Percentiles rank a stretch among this genome's conserved stretches.
phyloP scores from a whole-genome alignment of 164 flowering plant genomes.

The Amborella trichopoda region DNA sequence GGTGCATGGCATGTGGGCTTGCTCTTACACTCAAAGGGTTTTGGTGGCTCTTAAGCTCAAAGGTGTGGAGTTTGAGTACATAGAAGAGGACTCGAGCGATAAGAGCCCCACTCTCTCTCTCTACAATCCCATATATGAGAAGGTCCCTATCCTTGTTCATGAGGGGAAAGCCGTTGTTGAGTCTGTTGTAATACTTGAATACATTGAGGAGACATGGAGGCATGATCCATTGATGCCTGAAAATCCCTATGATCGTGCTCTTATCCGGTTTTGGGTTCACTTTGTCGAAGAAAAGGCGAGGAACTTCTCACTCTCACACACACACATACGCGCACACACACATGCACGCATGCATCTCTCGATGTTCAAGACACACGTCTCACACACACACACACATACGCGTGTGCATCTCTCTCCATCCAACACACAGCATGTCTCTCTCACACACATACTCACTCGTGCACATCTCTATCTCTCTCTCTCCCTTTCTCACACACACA shows the following conservation, averaged over 20 bases:
- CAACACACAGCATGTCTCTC: no score
- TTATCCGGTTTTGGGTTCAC: slow-evolving; percentile 14
- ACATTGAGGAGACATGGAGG: slow-evolving; percentile 16
- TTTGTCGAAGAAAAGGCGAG: slow-evolving; percentile 14
- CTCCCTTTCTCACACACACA: no score
- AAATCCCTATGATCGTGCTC: slow-evolving; percentile 11
- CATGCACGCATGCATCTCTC: no score
- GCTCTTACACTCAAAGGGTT: slow-evolving; percentile 17
- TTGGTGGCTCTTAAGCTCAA: slow-evolving; percentile 18
- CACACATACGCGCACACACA: no score
- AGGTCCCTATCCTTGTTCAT: slow-evolving; percentile 16
- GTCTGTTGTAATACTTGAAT: slow-evolving; percentile 16
- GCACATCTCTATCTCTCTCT: no score
- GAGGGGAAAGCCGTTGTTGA: slow-evolving; percentile 9
- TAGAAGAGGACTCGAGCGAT: slow-evolving; percentile 14
- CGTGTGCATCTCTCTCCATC: no score
- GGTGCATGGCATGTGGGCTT: slow-evolving; percentile 15
- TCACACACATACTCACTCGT: no score
- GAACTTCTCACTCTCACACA: no score
- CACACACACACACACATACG: no score
- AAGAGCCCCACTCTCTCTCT: slow-evolving; percentile 12
- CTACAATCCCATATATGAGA: slow-evolving; percentile 17
- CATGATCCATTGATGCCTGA: slow-evolving; percentile 9
- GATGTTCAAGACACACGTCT: no score
- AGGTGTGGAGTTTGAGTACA: slow-evolving; percentile 16